A percentile compares a stretch with the other conserved stretches of the same genome.
These are phyloP conservation scores for Emergomyces orientalis DNA, from an alignment of 2,329 filamentous ascomycete species.

Conservation along the genomic window DNA sequence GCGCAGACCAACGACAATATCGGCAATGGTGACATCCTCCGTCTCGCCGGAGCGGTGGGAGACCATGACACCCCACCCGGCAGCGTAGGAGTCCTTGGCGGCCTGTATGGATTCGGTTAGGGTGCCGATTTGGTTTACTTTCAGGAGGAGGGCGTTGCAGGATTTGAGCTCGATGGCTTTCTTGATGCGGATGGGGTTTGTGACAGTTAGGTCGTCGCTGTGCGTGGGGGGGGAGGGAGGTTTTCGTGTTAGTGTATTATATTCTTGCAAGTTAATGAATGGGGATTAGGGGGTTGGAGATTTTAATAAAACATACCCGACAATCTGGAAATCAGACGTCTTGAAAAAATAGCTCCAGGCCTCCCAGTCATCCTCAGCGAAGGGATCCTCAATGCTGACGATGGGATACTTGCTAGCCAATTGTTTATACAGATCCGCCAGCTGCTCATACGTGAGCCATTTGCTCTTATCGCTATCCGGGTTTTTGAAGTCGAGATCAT, in stretches of 20 bases:
- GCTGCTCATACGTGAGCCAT: slow-evolving; percentile 98
- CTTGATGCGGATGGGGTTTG: slow-evolving; percentile 98
- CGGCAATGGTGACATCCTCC: slow-evolving; percentile 97
- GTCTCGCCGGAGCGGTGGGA: slow-evolving; percentile 99
- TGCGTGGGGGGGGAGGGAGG: slow-evolving; percentile 7
- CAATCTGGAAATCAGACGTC: slow-evolving; percentile 96
- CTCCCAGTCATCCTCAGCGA: slow-evolving; percentile 99
- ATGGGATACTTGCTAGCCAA: slow-evolving; percentile 95
- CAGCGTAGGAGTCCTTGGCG: slow-evolving; percentile 94
- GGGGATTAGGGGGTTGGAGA: no score
- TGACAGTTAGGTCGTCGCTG: slow-evolving; percentile 94
- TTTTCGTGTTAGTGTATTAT: slow-evolving; percentile 17
- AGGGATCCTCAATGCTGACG: slow-evolving; percentile 97
- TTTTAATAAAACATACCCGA: slow-evolving; percentile 46
- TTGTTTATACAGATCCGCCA: slow-evolving; percentile 81
- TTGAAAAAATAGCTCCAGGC: slow-evolving; percentile 99
- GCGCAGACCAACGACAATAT: slow-evolving; percentile 94
- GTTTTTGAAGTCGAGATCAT: slow-evolving; percentile 99
- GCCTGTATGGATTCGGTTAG: slow-evolving; percentile 98
- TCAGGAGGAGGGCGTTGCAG: slow-evolving; percentile 94
- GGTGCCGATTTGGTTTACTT: slow-evolving; percentile 99
- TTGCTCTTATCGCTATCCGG: slow-evolving; percentile 89
- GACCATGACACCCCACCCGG: slow-evolving; percentile 98
- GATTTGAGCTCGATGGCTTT: slow-evolving; percentile 99
- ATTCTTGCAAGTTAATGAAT: no score